Conservation (phyloP, 768 basidiomycete species). For the Russula brevipes region DNA sequence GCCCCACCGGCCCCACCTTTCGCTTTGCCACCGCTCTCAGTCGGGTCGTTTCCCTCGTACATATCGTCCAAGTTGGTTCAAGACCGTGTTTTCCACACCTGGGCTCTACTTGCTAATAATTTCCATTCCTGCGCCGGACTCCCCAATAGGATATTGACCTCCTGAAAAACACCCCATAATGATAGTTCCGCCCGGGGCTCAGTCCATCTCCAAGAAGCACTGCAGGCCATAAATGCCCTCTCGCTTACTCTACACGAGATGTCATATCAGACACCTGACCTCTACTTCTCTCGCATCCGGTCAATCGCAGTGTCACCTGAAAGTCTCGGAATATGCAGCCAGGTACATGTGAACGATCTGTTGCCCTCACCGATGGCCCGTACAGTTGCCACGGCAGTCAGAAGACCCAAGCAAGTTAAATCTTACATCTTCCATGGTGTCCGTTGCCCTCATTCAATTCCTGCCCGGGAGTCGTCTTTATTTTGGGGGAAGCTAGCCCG, state of each 20-base stretch:
- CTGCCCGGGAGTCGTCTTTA: not conserved
- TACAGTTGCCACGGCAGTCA: not conserved
- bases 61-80: too few species aligned
- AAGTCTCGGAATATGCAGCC: not conserved
- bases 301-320: not conserved
- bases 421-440: not conserved
- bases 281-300: too few species aligned
- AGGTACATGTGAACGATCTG: not conserved
- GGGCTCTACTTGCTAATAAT: too few species aligned
- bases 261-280: not conserved
- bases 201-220: not conserved
- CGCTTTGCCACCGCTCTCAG: too few species aligned
- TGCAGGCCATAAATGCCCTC: too few species aligned
- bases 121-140: too few species aligned
- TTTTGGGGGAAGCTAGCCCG: not conserved
- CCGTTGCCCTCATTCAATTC: not conserved
- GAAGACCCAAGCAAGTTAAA: not conserved
- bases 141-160: not conserved
- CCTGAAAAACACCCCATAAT: not conserved
- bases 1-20: too few species aligned
- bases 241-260: not conserved
- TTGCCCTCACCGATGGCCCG: not conserved
- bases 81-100: too few species aligned
- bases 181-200: not conserved
- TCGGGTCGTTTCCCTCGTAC: too few species aligned